Evolutionary conservation across 2,329 filamentous ascomycete genomes (phyloP).

Genomic region (Sporothrix protearum): DNA sequence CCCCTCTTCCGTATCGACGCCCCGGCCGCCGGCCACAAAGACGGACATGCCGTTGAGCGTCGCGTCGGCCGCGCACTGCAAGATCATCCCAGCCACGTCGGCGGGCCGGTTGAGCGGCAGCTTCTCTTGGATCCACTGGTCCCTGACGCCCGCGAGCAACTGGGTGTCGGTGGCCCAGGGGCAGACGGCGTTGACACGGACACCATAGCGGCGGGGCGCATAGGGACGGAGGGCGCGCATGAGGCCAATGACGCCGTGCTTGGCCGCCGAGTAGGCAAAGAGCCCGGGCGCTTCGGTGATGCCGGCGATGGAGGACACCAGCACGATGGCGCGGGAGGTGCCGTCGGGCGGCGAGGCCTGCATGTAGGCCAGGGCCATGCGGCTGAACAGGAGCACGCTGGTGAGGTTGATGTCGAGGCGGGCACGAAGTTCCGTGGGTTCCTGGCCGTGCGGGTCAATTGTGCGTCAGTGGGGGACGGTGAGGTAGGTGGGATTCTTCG

Average conservation of each 20-base stretch:
- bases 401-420: conserved; percentile 47
- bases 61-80: conserved; percentile 38
- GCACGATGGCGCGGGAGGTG: conserved; percentile 31
- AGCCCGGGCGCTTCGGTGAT: conserved; percentile 49
- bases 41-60: conserved; percentile 32
- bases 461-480: no score
- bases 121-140: conserved; percentile 38
- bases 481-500: no score
- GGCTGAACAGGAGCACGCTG: conserved; percentile 45
- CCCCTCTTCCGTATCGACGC: conserved; percentile 33
- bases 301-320: conserved; percentile 42
- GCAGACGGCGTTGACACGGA: conserved; percentile 45
- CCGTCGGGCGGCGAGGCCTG: conserved; percentile 32
- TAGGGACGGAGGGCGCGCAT: conserved; percentile 44
- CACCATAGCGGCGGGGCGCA: conserved; percentile 34
- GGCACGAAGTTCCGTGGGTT: conserved; percentile 37
- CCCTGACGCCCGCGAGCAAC: conserved; percentile 40
- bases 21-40: conserved; percentile 31
- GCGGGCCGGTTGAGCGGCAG: conserved; percentile 42
- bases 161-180: conserved; percentile 48
- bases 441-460: no score
- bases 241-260: conserved; percentile 49
- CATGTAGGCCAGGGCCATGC: conserved; percentile 49
- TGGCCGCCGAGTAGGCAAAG: conserved; percentile 46
- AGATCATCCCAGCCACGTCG: conserved; percentile 42